Evolutionary conservation across 2,329 filamentous ascomycete genomes (phyloP).

Genomic region (Botrytis byssoidea): DNA sequence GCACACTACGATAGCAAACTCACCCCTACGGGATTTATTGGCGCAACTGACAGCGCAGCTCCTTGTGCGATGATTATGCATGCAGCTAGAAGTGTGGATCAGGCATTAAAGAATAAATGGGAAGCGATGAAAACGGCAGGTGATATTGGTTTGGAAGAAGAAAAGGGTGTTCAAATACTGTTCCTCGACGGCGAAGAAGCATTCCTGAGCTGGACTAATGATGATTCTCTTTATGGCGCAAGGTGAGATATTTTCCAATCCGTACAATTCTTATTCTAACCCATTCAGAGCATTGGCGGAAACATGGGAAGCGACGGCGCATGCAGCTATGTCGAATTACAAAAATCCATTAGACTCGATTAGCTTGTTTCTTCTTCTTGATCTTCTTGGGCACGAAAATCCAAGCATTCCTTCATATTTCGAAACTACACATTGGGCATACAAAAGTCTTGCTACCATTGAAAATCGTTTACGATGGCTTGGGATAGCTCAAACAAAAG

Average conservation of each 20-base stretch:
- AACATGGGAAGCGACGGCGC: conserved; percentile 69
- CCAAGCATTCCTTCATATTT: conserved; percentile 84
- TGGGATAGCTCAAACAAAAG: conserved; percentile 61
- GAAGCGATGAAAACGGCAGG: conserved; percentile 63
- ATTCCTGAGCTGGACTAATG: conserved; percentile 74
- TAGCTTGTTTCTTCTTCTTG: conserved; percentile 85
- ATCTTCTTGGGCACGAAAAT: conserved; percentile 71
- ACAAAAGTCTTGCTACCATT: conserved; percentile 69
- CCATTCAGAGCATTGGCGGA: conserved; percentile 66
- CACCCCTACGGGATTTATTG: conserved; percentile 80
- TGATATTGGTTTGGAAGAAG: conserved; percentile 62
- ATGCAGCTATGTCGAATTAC: conserved; percentile 73
- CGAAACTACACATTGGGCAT: conserved; percentile 89
- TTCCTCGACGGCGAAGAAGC: conserved; percentile 94
- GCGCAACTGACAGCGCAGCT: conserved; percentile 88
- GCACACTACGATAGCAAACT: conserved; percentile 93
- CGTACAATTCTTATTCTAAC: conserved; percentile 20
- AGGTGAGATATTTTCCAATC: conserved; percentile 50
- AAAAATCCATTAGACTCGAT: conserved; percentile 75
- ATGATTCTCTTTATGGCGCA: conserved; percentile 85
- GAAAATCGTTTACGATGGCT: conserved; percentile 72
- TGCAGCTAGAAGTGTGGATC: conserved; percentile 75
- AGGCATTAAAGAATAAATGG: conserved; percentile 80
- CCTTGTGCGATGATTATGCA: conserved; percentile 94
- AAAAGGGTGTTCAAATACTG: conserved; percentile 82